Percentiles rank a stretch among this genome's conserved stretches.
These are phyloP conservation scores for Umbellularia californica DNA, from an alignment of 164 flowering plant genomes.

Conservation along the genomic window DNA sequence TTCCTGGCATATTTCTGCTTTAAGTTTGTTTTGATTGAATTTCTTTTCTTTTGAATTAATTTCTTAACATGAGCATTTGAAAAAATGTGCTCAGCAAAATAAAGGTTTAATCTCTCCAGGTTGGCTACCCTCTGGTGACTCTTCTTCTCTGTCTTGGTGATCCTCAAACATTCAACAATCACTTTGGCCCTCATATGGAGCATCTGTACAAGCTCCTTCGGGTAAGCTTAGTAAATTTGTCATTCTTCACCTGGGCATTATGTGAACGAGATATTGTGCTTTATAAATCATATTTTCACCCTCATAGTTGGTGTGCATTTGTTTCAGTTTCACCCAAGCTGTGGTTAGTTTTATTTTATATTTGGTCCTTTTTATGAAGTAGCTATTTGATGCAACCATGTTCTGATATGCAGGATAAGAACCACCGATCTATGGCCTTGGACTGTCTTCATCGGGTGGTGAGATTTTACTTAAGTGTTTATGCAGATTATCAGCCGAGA, in stretches of 20 bases:
- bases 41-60: slow-evolving; percentile 7
- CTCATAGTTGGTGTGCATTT: not conserved
- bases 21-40: not conserved
- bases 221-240: slow-evolving; percentile 42
- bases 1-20: not conserved
- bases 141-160: slow-evolving; percentile 98
- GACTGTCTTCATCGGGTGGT: slow-evolving; percentile 96
- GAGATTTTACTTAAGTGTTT: slow-evolving; percentile 84
- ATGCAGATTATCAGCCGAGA: slow-evolving; percentile 74
- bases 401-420: slow-evolving; percentile 75
- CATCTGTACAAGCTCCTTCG: slow-evolving; percentile 85
- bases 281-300: too few relatives aligned
- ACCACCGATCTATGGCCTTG: slow-evolving; percentile 96
- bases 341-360: not conserved
- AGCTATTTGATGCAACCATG: slow-evolving; percentile 8
- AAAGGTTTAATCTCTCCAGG: slow-evolving; percentile 36
- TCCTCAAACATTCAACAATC: slow-evolving; percentile 72
- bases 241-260: not conserved
- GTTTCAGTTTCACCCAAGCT: slow-evolving; percentile 1
- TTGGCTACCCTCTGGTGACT: slow-evolving; percentile 96
- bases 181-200: slow-evolving; percentile 93
- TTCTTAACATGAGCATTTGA: not conserved
- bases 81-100: not conserved
- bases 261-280: not conserved
- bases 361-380: not conserved